These are phyloP conservation scores for Pleurotus eryngii DNA, from an alignment of 768 basidiomycete species.

Conservation along the genomic window DNA sequence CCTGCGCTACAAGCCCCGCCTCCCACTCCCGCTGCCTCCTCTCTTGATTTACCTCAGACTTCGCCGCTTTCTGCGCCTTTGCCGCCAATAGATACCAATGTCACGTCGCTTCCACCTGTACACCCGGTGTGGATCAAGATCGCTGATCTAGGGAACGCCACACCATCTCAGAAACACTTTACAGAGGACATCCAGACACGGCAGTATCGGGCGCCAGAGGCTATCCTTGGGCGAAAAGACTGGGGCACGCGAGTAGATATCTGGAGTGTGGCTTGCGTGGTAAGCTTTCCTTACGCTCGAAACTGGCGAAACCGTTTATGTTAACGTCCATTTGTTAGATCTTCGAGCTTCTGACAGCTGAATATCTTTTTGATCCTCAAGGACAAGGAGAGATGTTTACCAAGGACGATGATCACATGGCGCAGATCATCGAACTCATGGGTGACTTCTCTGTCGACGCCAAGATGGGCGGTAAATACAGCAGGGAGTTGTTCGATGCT, in stretches of 20 bases:
- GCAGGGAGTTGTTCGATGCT: conserved; percentile 80
- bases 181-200: conserved; percentile 97
- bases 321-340: conserved; percentile 34
- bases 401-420: conserved; percentile 95
- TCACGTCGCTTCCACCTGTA: conserved; percentile 13
- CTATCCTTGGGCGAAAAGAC: conserved; percentile 80
- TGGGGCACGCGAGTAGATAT: conserved; percentile 88
- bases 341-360: conserved; percentile 88
- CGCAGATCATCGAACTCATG: conserved; percentile 89
- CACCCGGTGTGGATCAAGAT: conserved; percentile 83
- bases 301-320: background rate
- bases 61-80: conserved; percentile 10
- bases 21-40: conserved; percentile 14
- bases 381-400: conserved; percentile 77
- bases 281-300: conserved; percentile 30
- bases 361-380: conserved; percentile 90
- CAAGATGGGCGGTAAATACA: conserved; percentile 83
- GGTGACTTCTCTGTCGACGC: conserved; percentile 72
- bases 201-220: conserved; percentile 93
- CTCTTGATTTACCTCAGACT: conserved; percentile 6
- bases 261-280: conserved; percentile 89
- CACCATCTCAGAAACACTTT: conserved; percentile 85
- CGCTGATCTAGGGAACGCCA: conserved; percentile 92
- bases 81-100: conserved; percentile 19
- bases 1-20: conserved; percentile 20